Evolutionary conservation across 2,329 filamentous ascomycete genomes (phyloP).

Genomic region (Fusarium sp.): DNA sequence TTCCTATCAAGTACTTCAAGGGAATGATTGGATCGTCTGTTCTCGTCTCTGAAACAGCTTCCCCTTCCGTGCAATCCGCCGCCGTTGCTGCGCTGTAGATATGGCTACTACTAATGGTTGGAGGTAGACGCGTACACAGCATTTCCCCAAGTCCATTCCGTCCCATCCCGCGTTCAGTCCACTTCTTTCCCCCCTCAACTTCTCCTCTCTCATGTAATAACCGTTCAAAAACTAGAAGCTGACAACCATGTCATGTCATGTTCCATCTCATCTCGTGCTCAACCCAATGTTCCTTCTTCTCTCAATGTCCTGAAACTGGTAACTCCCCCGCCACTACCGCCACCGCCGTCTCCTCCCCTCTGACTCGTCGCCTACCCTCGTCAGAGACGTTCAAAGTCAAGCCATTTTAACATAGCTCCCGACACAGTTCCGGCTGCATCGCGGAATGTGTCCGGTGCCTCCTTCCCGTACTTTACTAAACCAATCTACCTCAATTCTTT

Average conservation of each 20-base stretch:
- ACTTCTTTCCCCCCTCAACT: slow-evolving; percentile 17
- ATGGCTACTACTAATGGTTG: neutral
- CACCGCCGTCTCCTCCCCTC: slow-evolving; percentile 3
- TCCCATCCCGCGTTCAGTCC: slow-evolving; percentile 21
- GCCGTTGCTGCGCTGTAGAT: neutral
- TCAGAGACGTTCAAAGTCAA: neutral
- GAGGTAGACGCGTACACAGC: slow-evolving; percentile 10
- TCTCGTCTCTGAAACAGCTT: slow-evolving; percentile 10
- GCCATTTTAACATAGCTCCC: slow-evolving; percentile 9
- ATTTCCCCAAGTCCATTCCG: slow-evolving; percentile 26
- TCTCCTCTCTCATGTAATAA: slow-evolving; percentile 3
- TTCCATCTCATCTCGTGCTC: slow-evolving; percentile 14
- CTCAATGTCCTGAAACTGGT: slow-evolving; percentile 28
- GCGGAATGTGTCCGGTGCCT: slow-evolving; percentile 15
- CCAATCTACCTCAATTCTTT: slow-evolving; percentile 2
- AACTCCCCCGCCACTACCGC: slow-evolving; percentile 18
- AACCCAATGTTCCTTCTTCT: slow-evolving; percentile 10
- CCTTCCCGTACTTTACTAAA: neutral
- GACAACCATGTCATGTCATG: slow-evolving; percentile 18
- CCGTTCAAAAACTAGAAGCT: neutral
- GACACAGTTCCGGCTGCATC: slow-evolving; percentile 6
- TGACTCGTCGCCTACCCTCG: slow-evolving; percentile 7
- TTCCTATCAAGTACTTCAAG: neutral
- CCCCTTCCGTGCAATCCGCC: slow-evolving; percentile 4
- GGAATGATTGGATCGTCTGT: slow-evolving; percentile 11